Evolutionary conservation across 176 grass and related monocot genomes (phyloP).

Genomic region (Cenchrus purpureus): DNA sequence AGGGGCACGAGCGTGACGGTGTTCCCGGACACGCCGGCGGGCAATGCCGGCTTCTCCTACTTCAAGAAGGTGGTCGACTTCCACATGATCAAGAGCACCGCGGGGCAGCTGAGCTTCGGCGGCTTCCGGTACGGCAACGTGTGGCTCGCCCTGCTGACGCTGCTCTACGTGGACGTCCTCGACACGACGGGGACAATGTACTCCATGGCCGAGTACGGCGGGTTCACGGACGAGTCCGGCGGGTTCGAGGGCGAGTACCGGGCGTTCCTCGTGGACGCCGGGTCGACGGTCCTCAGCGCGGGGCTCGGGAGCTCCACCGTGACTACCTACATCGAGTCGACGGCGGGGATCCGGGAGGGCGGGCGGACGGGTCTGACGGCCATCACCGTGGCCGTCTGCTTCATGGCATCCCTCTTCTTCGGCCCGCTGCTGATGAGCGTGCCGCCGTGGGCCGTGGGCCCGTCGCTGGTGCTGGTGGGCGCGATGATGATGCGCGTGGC

Average conservation of each 20-base stretch:
- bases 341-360: constrained; percentile 69
- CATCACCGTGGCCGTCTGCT: constrained; percentile 54
- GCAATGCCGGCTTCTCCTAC: constrained; percentile 61
- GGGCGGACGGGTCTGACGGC: constrained; percentile 69
- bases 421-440: constrained; percentile 59
- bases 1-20: constrained; percentile 61
- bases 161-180: constrained; percentile 74
- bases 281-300: constrained; percentile 58
- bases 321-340: constrained; percentile 74
- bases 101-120: constrained; percentile 53
- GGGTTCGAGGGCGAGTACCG: constrained; percentile 72
- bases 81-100: constrained; percentile 55
- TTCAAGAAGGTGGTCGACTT: constrained; percentile 66
- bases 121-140: constrained; percentile 47
- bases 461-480: constrained; percentile 74
- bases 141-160: constrained; percentile 58
- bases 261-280: constrained; percentile 68
- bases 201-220: constrained; percentile 78
- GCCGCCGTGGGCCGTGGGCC: constrained; percentile 74
- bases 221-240: constrained; percentile 54
- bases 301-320: constrained; percentile 67
- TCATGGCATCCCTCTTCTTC: constrained; percentile 69
- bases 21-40: constrained; percentile 62
- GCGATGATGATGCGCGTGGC: constrained; percentile 83
- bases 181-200: constrained; percentile 76